These are phyloP conservation scores for Fagopyrum esculentum DNA, from an alignment of 148 eudicot genomes.

Conservation along the genomic window DNA sequence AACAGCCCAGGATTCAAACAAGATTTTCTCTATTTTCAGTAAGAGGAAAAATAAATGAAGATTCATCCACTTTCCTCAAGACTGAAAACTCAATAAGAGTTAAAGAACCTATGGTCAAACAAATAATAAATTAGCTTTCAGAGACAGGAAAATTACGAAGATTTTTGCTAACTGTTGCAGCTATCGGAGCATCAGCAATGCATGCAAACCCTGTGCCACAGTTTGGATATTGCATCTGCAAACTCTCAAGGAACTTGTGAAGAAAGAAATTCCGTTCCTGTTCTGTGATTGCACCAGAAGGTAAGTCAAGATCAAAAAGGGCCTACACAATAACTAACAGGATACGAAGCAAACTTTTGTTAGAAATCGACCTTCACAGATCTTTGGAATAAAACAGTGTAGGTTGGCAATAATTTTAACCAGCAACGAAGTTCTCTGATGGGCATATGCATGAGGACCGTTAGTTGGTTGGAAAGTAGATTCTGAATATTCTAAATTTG, in stretches of 20 bases:
- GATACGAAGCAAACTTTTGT: background rate
- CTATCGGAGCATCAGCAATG: conserved; percentile 37
- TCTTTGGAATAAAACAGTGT: conserved; percentile 89
- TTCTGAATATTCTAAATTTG: conserved; percentile 28
- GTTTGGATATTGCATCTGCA: conserved; percentile 40
- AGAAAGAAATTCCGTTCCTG: conserved; percentile 80
- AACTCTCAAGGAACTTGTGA: conserved; percentile 59
- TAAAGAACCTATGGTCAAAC: background rate
- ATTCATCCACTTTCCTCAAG: background rate
- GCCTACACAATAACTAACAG: background rate
- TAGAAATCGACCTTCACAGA: conserved; percentile 62
- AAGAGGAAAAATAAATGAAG: background rate
- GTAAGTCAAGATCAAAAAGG: background rate
- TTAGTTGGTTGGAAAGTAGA: conserved; percentile 35
- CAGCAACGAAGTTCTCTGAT: conserved; percentile 77
- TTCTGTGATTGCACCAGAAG: conserved; percentile 39
- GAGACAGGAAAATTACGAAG: conserved; percentile 37
- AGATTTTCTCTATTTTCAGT: background rate
- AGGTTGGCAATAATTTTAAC: conserved; percentile 97
- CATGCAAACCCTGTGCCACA: conserved; percentile 26
- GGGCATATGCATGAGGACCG: conserved; percentile 63
- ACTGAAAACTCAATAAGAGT: conserved; percentile 4
- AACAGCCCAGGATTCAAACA: background rate
- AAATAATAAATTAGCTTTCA: background rate
- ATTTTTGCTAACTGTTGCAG: conserved; percentile 55